A percentile compares a stretch with the other conserved stretches of the same genome.
Evolutionary conservation across 1,284 basidiomycete species (phyloP).

Genomic region (Puccinia horiana): DNA sequence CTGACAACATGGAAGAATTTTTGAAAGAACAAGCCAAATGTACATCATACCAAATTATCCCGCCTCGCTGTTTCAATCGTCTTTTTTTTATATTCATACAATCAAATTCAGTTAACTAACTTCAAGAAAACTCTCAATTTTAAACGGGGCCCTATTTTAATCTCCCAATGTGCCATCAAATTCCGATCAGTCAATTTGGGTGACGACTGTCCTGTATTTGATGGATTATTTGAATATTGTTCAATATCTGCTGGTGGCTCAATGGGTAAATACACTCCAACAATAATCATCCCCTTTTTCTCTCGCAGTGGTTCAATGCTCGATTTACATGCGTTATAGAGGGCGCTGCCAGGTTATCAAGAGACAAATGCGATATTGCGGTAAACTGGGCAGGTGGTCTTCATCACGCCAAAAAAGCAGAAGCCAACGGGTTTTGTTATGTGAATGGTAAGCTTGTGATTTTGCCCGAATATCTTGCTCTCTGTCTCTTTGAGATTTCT

Average conservation of each 20-base stretch:
- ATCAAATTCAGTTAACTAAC: neutral
- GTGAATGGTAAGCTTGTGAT: slow-evolving; percentile 73
- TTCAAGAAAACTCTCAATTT: neutral
- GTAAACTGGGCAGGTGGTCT: slow-evolving; percentile 98
- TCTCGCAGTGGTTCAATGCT: slow-evolving; percentile 26
- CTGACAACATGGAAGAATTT: slow-evolving; percentile 80
- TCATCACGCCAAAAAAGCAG: slow-evolving; percentile 97
- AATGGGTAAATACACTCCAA: slow-evolving; percentile 70
- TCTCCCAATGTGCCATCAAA: neutral
- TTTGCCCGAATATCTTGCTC: slow-evolving; percentile 36
- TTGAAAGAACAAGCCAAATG: slow-evolving; percentile 96
- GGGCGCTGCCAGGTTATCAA: slow-evolving; percentile 89
- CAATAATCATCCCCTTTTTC: neutral
- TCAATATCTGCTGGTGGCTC: slow-evolving; percentile 97
- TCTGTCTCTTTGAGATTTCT: slow-evolving; percentile 45
- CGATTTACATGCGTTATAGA: slow-evolving; percentile 64
- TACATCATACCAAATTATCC: slow-evolving; percentile 56
- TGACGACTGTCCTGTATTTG: slow-evolving; percentile 97
- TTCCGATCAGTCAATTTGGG: slow-evolving; percentile 73
- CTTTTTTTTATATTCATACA: slow-evolving; percentile 14
- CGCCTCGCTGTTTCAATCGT: neutral
- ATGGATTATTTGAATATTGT: slow-evolving; percentile 96
- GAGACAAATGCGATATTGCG: slow-evolving; percentile 98
- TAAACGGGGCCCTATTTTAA: slow-evolving; percentile 3
- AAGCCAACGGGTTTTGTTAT: slow-evolving; percentile 98